Base-by-base conservation (phyloP, 208 protist genomes). In the Trypanosoma avium region DNA sequence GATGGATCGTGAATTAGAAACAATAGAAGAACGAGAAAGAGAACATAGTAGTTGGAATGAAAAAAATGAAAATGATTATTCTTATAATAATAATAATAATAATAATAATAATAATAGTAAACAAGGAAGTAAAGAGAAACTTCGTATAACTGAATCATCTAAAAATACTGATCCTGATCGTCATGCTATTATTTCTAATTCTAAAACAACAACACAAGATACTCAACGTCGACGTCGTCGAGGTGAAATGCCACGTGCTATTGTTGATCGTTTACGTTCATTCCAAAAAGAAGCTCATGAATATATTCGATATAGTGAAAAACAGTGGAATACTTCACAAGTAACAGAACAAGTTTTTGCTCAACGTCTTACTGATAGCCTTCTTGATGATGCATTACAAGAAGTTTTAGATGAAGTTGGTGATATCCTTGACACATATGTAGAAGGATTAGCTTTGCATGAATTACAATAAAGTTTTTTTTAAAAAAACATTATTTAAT, bases 271-370 rank as follows among this genome's bases (percentile, higher is more conserved):
- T 24, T 70, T 96, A 5, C 81, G 73, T 12, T 72, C 78, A 0
- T 86, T 81, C 54, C 80, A 82, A 27, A 83, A 81, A 59, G 77
- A 89, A 21, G 73, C 83, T 33, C 77, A 77, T 36, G 85, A 96
- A 65, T 87, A 82, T 76, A 92, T 96, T 42, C 77, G 77, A 4
- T 92, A 86, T 72, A 92, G 86, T 22, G 90, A 96, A 70, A 73
- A 71, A 35, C 69, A 84, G 9, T 96, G 88, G 86, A 96, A 96
- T 75, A 91, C 71, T 2, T 92, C 84, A 52, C 53, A 76, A 9
- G 74, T 84, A 4, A 94, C 90, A 24, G 86, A 96, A 70, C 91
- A 85, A 27, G 77, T 79, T 5, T 93, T 96, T 70, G 83, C 90
- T 6, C 80, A 91, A 56, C 76, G 87, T 8, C 75, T 96, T n/a